Percentiles rank a stretch among this genome's conserved stretches.
Conservation (phyloP, 805 yeast species). For the Debaryomyces prosopidis region DNA sequence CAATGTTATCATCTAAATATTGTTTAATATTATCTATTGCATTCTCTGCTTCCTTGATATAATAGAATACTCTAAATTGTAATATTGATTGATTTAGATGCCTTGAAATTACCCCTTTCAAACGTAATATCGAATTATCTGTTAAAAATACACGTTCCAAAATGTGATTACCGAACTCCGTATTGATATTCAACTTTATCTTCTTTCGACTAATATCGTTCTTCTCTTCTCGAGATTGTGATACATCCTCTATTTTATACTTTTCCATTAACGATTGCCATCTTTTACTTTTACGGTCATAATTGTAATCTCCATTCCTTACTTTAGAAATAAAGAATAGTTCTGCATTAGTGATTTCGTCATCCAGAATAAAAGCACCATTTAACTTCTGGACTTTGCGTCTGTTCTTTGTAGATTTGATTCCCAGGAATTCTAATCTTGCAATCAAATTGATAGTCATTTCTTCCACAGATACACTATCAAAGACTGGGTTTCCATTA, state of each 20-base stretch:
- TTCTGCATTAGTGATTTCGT: constrained; percentile 65
- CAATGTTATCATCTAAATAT: constrained; percentile 28
- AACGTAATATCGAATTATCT: constrained; percentile 27
- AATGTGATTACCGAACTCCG: not conserved
- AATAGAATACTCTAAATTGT: constrained; percentile 25
- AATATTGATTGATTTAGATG: constrained; percentile 17
- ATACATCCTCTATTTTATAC: constrained; percentile 26
- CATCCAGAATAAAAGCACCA: constrained; percentile 51
- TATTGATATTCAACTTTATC: constrained; percentile 9
- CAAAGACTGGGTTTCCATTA: constrained; percentile 53
- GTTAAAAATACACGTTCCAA: constrained; percentile 20
- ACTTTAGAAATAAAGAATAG: constrained; percentile 61
- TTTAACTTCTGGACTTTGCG: constrained; percentile 46
- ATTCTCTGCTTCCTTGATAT: constrained; percentile 20
- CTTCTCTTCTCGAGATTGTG: not conserved
- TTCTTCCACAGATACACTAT: constrained; percentile 26
- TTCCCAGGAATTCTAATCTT: constrained; percentile 30
- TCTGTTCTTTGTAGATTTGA: constrained; percentile 5
- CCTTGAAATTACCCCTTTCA: constrained; percentile 34
- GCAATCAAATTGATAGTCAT: constrained; percentile 45
- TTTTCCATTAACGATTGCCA: constrained; percentile 45
- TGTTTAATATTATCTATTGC: constrained; percentile 12
- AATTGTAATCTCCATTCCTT: constrained; percentile 19
- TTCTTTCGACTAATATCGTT: constrained; percentile 5
- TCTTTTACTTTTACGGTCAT: constrained; percentile 19